Evolutionary conservation across 2,329 filamentous ascomycete genomes (phyloP).

Genomic region (Diaporthe batatas): DNA sequence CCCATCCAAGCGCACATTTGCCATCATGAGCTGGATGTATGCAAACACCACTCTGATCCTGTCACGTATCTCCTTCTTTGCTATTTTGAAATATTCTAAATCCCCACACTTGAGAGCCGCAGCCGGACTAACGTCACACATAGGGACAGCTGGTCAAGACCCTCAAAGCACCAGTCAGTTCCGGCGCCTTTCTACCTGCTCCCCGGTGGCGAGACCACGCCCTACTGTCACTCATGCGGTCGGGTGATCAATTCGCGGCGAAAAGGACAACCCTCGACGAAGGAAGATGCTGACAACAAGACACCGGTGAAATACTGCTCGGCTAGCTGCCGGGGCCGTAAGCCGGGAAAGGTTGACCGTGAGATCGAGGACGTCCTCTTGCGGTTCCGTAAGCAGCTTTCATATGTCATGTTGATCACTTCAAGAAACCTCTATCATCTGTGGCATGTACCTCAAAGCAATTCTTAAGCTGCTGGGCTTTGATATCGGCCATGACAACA

Average conservation of each 20-base stretch:
- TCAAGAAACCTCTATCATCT: too few species aligned
- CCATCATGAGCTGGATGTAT: slow-evolving; percentile 56
- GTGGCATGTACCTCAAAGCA: too few species aligned
- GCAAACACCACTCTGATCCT: too few species aligned
- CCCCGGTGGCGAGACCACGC: slow-evolving; percentile 59
- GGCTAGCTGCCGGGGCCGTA: slow-evolving; percentile 64
- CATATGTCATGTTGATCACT: too few species aligned
- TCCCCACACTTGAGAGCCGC: too few species aligned
- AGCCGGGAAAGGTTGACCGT: slow-evolving; percentile 62
- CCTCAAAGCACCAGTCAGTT: slow-evolving; percentile 55
- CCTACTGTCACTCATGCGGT: slow-evolving; percentile 70
- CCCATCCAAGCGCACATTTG: background rate
- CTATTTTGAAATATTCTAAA: too few species aligned
- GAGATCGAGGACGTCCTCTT: slow-evolving; percentile 66
- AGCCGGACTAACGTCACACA: too few species aligned
- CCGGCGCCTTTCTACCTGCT: slow-evolving; percentile 69
- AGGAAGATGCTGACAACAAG: slow-evolving; percentile 42
- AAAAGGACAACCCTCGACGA: slow-evolving; percentile 36
- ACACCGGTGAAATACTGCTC: slow-evolving; percentile 68
- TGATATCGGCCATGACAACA: too few species aligned
- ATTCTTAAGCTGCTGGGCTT: too few species aligned
- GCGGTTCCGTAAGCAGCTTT: slow-evolving; percentile 43
- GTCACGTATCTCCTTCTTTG: too few species aligned
- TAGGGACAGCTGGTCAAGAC: slow-evolving; percentile 55
- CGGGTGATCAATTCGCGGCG: slow-evolving; percentile 62